These are phyloP conservation scores for Geotrichum candidum DNA, from an alignment of 1,139 yeast species.

Conservation along the genomic window DNA sequence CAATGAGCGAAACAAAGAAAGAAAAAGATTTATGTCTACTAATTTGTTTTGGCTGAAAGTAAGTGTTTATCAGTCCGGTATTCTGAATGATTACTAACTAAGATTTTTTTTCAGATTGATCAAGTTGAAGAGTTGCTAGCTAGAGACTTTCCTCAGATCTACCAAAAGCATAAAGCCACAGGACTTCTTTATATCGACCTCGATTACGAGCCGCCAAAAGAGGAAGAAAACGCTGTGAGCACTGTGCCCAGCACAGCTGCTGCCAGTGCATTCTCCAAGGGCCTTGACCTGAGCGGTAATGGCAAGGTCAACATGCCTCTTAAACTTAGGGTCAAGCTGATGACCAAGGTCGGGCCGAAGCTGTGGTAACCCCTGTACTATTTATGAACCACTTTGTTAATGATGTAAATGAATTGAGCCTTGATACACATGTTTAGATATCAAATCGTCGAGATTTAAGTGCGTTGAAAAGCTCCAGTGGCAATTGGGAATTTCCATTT, in stretches of 20 bases:
- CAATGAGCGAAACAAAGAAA: slow-evolving; percentile 40
- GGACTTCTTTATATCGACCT: slow-evolving; percentile 26
- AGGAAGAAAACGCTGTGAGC: background rate
- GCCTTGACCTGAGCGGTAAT: slow-evolving; percentile 1
- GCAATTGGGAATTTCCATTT: background rate
- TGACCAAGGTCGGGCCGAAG: slow-evolving; percentile 9
- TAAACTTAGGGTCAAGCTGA: slow-evolving; percentile 15
- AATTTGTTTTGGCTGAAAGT: slow-evolving; percentile 46
- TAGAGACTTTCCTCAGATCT: slow-evolving; percentile 17
- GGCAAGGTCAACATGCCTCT: slow-evolving; percentile 13
- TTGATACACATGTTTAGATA: background rate
- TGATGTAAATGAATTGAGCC: background rate
- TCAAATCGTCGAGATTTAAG: background rate
- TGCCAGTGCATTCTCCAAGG: slow-evolving; percentile 2
- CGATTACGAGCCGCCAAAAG: slow-evolving; percentile 22
- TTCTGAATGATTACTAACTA: background rate
- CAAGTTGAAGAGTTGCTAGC: slow-evolving; percentile 17
- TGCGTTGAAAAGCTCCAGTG: background rate
- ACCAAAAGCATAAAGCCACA: slow-evolving; percentile 19
- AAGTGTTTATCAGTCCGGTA: background rate
- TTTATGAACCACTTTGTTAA: background rate
- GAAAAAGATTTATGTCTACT: slow-evolving; percentile 43
- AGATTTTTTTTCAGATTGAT: slow-evolving; percentile 3
- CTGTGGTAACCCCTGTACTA: slow-evolving; percentile 4
- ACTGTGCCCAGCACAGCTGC: slow-evolving; percentile 6